Evolutionary conservation across 768 basidiomycete species (phyloP), one percentile per base, ranked within the genome.

Genomic region (Amanita inopinata): DNA sequence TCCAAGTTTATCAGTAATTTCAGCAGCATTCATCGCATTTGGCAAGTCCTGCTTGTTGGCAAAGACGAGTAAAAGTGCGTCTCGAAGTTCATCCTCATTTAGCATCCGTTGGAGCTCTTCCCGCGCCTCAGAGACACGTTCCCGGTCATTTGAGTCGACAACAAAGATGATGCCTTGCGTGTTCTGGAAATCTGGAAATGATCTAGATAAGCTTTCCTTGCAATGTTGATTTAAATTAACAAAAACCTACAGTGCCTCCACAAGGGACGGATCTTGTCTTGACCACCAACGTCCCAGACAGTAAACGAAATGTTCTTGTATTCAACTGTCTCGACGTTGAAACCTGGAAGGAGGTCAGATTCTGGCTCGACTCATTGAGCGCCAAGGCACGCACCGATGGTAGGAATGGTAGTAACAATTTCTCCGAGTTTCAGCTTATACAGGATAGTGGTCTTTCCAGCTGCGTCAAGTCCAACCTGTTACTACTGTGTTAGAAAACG

Each of bases 231-330:
- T 33, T 25, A 42, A 49, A 38, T 45, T 51, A 47, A 50, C 40
- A 17, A 51, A 34, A 42, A 80, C 91, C 59, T 59, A 96, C 96
- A 99, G 74, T 99, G 96, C 80, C 94, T 90, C 96, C 96, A 99
- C 55, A 98, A 80, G 54, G 94, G 94, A 56, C 94, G 83, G 66
- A 98, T 98, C 83, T 98, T 99, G 71, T 99, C 94, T 71, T 99
- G 94, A 56, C 94, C 96, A 78, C 96, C 96, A 51, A 99, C 96
- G 69, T 99, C 96, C 96, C 96, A 98, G 34, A 98, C 96, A 17
- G 94, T 99, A 80, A 99, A 99, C 18, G 92, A 96, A 52, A 98
- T 97, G 75, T 98, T 99, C 78, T 97, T 98, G 72, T 99, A 98
- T 66, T 98, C 94, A 53, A 99, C 96, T 48, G 96, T 98, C 76